These are phyloP conservation scores for Tetrahymena malaccensis DNA, from an alignment of 73 alveolate genomes.

Conservation along the genomic window DNA sequence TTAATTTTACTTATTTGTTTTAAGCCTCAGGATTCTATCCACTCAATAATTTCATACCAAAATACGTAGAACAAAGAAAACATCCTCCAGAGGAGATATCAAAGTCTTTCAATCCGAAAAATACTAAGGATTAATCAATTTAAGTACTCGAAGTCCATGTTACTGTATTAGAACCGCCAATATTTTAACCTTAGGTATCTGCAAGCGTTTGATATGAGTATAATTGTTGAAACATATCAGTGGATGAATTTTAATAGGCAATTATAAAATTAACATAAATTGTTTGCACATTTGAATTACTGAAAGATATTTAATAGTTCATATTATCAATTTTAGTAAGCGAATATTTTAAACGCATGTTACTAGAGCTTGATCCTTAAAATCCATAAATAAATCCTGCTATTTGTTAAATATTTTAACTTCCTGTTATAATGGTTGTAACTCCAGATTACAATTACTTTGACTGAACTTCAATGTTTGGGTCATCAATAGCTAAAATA, in stretches of 20 bases:
- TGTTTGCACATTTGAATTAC: background rate
- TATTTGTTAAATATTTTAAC: background rate
- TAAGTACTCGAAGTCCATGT: background rate
- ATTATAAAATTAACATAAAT: too few relatives aligned
- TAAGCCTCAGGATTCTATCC: background rate
- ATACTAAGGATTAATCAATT: background rate
- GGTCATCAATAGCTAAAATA: background rate
- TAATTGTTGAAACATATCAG: background rate
- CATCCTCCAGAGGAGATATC: background rate
- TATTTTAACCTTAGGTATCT: background rate
- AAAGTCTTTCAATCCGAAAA: background rate
- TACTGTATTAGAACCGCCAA: background rate
- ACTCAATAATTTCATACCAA: background rate
- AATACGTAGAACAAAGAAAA: background rate
- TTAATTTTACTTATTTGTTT: background rate
- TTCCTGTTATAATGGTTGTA: background rate
- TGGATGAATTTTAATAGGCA: background rate
- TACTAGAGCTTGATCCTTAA: background rate
- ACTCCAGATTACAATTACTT: background rate
- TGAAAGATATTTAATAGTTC: background rate
- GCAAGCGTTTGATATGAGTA: background rate
- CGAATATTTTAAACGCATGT: background rate
- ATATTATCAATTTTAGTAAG: background rate
- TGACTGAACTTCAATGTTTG: background rate
- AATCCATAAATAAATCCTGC: background rate